phyloP scores from a whole-genome alignment of 305 asterid species.

The Fraxinus greggii region DNA sequence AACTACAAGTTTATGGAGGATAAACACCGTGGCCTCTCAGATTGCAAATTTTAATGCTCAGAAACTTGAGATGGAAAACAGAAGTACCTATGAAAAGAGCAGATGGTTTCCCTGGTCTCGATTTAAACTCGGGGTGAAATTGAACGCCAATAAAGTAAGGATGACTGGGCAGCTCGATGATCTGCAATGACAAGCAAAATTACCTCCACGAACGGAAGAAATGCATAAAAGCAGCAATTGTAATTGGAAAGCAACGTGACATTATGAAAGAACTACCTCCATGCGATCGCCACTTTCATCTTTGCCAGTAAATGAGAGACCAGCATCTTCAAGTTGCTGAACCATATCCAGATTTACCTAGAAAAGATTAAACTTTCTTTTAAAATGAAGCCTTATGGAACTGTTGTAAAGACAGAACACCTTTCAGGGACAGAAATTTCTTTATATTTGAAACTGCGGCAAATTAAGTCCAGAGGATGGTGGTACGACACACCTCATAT shows the following conservation, averaged over 20 bases:
- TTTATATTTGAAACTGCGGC: slow-evolving; percentile 7
- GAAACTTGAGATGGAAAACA: not conserved
- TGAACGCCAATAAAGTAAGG: slow-evolving; percentile 88
- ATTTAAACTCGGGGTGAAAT: slow-evolving; percentile 90
- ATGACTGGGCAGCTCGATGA: slow-evolving; percentile 72
- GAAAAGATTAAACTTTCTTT: slow-evolving; percentile 24
- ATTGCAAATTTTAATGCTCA: not conserved
- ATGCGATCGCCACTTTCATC: slow-evolving; percentile 85
- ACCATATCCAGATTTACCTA: slow-evolving; percentile 93
- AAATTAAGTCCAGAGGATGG: slow-evolving; percentile 10
- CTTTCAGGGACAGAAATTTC: slow-evolving; percentile 2
- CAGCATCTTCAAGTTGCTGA: slow-evolving; percentile 68
- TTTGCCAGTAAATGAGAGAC: slow-evolving; percentile 80
- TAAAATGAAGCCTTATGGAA: not conserved
- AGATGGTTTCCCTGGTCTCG: slow-evolving; percentile 91
- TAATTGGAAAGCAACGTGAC: not conserved
- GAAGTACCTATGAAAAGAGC: slow-evolving; percentile 70
- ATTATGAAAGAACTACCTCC: slow-evolving; percentile 59
- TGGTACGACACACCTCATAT: slow-evolving; percentile 68
- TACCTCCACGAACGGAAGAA: slow-evolving; percentile 4
- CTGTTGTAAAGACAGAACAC: not conserved
- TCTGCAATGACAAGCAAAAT: slow-evolving; percentile 41
- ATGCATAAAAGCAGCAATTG: slow-evolving; percentile 1
- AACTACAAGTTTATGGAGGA: not conserved
- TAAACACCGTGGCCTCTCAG: not conserved